Conservation (phyloP, 352 stramenopile genomes). For the Globisporangium paddicum region DNA sequence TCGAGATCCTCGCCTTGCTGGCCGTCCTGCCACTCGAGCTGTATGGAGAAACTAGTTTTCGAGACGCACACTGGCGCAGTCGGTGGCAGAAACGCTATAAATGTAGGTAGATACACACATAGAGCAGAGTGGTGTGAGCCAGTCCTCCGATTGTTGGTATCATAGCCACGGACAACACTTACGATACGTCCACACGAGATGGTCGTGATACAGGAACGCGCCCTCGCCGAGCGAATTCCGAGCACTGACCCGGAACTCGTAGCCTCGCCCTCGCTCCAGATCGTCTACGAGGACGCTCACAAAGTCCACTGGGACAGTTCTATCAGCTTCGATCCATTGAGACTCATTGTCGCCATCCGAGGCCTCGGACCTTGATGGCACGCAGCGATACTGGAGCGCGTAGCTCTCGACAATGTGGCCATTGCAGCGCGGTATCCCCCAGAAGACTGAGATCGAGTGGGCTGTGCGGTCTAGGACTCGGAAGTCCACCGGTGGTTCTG, state of each 20-base stretch:
- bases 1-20: not conserved
- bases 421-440: constrained; percentile 49
- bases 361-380: not conserved
- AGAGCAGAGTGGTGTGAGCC: not conserved
- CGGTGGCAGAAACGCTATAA: constrained; percentile 19
- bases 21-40: constrained; percentile 16
- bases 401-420: constrained; percentile 29
- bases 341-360: not conserved
- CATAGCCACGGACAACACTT: constrained; percentile 6
- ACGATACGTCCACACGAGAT: constrained; percentile 20
- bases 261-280: constrained; percentile 10
- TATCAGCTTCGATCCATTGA: constrained; percentile 8
- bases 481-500: constrained; percentile 30
- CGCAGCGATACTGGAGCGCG: constrained; percentile 12
- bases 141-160: not conserved
- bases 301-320: constrained; percentile 15
- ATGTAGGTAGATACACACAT: not conserved
- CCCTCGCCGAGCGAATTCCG: constrained; percentile 19
- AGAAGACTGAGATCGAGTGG: constrained; percentile 28
- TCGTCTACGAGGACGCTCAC: constrained; percentile 4
- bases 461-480: constrained; percentile 31
- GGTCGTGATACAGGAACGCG: constrained; percentile 4
- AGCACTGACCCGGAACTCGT: constrained; percentile 19
- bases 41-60: constrained; percentile 19
- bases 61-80: constrained; percentile 14